Evolutionary conservation across 2,329 filamentous ascomycete species (phyloP).

Genomic region (Colletotrichum phormii): DNA sequence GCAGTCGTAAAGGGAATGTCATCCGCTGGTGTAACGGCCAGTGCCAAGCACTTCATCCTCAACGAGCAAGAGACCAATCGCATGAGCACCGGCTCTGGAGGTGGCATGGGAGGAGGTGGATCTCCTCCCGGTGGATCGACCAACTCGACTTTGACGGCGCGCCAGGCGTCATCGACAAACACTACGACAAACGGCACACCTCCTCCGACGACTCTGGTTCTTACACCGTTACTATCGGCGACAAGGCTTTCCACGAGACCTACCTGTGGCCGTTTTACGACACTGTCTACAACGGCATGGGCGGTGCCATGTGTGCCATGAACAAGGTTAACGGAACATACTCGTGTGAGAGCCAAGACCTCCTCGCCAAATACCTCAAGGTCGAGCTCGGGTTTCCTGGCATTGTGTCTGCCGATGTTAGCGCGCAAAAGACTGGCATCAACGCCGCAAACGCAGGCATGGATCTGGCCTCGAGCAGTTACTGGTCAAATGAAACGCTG

Average conservation of each 20-base stretch:
- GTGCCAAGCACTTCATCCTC: slow-evolving; percentile 67
- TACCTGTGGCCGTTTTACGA: slow-evolving; percentile 42
- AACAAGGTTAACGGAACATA: slow-evolving; percentile 40
- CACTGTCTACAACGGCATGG: slow-evolving; percentile 37
- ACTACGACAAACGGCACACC: slow-evolving; percentile 57
- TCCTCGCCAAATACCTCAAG: slow-evolving; percentile 42
- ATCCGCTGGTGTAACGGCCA: not conserved
- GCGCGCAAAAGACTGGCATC: slow-evolving; percentile 39
- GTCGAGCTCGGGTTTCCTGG: slow-evolving; percentile 42
- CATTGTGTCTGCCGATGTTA: slow-evolving; percentile 39
- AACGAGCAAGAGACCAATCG: slow-evolving; percentile 71
- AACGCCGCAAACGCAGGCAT: slow-evolving; percentile 44
- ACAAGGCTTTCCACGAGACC: slow-evolving; percentile 42
- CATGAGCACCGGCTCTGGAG: slow-evolving; percentile 43
- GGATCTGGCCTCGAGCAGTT: slow-evolving; percentile 53
- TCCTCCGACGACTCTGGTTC: slow-evolving; percentile 56
- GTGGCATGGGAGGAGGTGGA: slow-evolving; percentile 55
- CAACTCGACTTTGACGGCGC: slow-evolving; percentile 38
- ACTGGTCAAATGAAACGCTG: slow-evolving; percentile 65
- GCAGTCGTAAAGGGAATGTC: slow-evolving; percentile 23
- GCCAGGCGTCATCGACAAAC: slow-evolving; percentile 81
- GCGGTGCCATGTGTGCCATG: slow-evolving; percentile 42
- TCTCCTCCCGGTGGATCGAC: slow-evolving; percentile 42
- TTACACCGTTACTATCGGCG: slow-evolving; percentile 44
- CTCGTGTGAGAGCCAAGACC: slow-evolving; percentile 41